Base-by-base conservation (phyloP, 371 early-diverging fungal species). In the Rhizopus microsporus region DNA sequence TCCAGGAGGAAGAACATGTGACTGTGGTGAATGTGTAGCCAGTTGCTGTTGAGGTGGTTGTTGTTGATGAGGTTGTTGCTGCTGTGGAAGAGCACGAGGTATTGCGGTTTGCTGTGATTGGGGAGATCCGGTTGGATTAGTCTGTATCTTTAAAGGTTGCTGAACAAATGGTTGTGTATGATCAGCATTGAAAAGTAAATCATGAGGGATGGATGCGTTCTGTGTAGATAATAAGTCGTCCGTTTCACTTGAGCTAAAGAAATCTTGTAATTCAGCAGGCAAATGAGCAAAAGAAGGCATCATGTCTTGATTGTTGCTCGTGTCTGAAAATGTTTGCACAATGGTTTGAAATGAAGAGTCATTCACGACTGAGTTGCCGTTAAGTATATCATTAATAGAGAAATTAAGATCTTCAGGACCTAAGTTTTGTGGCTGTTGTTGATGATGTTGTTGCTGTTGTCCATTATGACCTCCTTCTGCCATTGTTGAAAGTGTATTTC, bases 261-360 rank as follows among this genome's bases (percentile, higher is more conserved):
- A 35, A n/a, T 72, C 68, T 50, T 72, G 76, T 0, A 75, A 35
- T 67, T 70, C 76, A 16, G 73, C 65, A 48, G 76, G 76, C 23
- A 75, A 56, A 52, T 71, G 62, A 40, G 64, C 67, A 56, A 61
- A 74, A 5, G 68, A 65, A 44, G 60, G 60, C 3, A 51, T 44
- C 0, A 58, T 51, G 16, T 54, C 52, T 29, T 63, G 57, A 15
- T 57, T 59, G 15, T 63, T 59, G 34, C 51, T 61, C 23, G 53
- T 58, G 34, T 61, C 64, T 35, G 62, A 59, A 5, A 63, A 38
- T 37, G 66, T 64, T 50, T 71, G 67, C 4, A 75, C 70, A 49
- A 75, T 70, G 3, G 68, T 61, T 34, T 69, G 73, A 54, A 75
- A 72, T 3, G 76, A 70, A n/a, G 63, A 62, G 44, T 75, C 70